phyloP scores from a whole-genome alignment of 2,329 filamentous ascomycete species.

The Hymenoscyphus occultus region DNA sequence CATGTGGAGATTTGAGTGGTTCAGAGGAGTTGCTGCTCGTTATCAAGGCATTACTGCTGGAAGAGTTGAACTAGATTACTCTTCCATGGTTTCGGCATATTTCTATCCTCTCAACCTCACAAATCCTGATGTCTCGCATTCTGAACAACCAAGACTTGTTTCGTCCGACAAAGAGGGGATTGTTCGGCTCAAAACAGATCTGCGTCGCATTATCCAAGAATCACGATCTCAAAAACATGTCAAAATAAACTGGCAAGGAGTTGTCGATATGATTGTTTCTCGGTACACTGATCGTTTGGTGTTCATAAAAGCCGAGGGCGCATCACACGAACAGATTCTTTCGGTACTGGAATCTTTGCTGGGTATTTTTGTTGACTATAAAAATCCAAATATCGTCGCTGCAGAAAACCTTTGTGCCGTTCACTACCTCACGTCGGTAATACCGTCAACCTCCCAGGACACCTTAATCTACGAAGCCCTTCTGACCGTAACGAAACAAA shows the following conservation, averaged over 20 bases:
- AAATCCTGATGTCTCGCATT: constrained; percentile 25
- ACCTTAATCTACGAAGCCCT: constrained; percentile 45
- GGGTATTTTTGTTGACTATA: constrained; percentile 45
- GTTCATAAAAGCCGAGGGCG: constrained; percentile 19
- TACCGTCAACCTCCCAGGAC: constrained; percentile 42
- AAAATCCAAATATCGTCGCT: constrained; percentile 36
- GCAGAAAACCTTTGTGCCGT: constrained; percentile 47
- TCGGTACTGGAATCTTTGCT: constrained; percentile 41
- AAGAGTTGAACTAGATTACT: constrained; percentile 33
- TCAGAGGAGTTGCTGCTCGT: constrained; percentile 41
- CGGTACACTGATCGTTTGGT: constrained; percentile 58
- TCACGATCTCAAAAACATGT: constrained; percentile 19
- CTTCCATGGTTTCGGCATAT: constrained; percentile 33
- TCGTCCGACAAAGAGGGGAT: constrained; percentile 28
- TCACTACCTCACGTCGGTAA: constrained; percentile 42
- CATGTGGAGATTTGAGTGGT: constrained; percentile 35
- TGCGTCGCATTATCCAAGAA: constrained; percentile 40
- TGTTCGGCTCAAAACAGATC: constrained; percentile 40
- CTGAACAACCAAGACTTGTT: constrained; percentile 27
- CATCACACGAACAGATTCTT: constrained; percentile 35
- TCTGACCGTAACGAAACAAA: constrained; percentile 38
- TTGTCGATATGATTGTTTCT: constrained; percentile 62
- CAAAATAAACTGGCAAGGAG: constrained; percentile 55
- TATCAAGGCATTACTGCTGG: constrained; percentile 44
- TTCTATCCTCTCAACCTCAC: constrained; percentile 33